phyloP scores from a whole-genome alignment of 2,329 filamentous ascomycete genomes.

The Apiospora pterosperma region DNA sequence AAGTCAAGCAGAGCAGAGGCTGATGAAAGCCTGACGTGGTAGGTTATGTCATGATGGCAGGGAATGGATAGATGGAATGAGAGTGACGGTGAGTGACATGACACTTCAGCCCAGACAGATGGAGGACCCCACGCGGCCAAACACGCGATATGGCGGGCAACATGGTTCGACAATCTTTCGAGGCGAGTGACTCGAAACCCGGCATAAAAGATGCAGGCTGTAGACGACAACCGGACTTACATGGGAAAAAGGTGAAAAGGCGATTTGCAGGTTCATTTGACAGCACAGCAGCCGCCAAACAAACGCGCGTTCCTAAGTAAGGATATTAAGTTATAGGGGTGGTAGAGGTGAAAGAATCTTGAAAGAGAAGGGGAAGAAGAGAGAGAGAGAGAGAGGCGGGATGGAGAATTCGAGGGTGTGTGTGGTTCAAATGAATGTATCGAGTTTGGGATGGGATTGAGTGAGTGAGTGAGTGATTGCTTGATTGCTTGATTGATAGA shows the following conservation, averaged over 20 bases:
- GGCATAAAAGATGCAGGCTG: not conserved
- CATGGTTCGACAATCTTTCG: not conserved
- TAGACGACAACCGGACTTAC: conserved; percentile 46
- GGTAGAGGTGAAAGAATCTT: conserved; percentile 22
- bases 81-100: not conserved
- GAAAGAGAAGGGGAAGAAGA: conserved; percentile 10
- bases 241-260: conserved; percentile 53
- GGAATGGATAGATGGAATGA: not conserved
- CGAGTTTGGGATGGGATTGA: not conserved
- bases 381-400: not conserved
- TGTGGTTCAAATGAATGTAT: conserved; percentile 1
- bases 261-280: conserved; percentile 96
- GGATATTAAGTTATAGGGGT: not conserved
- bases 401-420: not conserved
- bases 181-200: conserved; percentile 2
- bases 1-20: not conserved
- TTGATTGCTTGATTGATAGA: not conserved
- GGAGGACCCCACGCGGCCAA: not conserved
- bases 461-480: not conserved
- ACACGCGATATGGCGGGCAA: not conserved
- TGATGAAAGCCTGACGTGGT: not conserved
- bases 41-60: not conserved
- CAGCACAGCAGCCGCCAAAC: conserved; percentile 80
- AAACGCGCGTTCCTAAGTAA: conserved; percentile 64
- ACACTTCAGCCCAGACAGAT: not conserved